These are phyloP conservation scores for Daedalea quercina DNA, from an alignment of 768 basidiomycete species.

Conservation along the genomic window DNA sequence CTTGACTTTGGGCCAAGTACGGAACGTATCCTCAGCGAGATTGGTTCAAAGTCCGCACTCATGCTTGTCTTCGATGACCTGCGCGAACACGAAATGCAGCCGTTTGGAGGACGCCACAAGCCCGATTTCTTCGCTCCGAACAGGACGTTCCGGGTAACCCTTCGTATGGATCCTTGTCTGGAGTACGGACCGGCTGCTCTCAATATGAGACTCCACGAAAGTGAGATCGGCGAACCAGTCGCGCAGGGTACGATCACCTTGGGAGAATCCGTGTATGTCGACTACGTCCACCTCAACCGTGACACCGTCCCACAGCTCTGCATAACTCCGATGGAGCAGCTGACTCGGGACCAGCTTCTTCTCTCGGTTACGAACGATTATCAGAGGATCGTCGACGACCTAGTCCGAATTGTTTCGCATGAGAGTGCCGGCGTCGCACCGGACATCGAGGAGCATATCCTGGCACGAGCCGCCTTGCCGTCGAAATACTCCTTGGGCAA, in stretches of 20 bases:
- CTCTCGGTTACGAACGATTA: not conserved
- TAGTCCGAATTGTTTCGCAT: not conserved
- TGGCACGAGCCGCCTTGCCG: not conserved
- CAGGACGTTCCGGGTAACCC: not conserved
- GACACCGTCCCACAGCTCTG: not conserved
- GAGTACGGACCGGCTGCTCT: not conserved
- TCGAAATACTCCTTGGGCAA: not conserved
- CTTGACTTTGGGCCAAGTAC: not conserved
- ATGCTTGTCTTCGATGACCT: not conserved
- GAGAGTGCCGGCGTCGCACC: not conserved
- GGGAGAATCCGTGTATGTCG: not conserved
- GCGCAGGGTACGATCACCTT: not conserved
- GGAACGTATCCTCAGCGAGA: not conserved
- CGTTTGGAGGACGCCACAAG: not conserved
- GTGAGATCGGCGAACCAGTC: not conserved
- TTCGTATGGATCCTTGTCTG: not conserved
- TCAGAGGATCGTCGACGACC: not conserved
- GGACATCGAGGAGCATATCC: not conserved
- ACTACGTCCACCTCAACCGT: not conserved
- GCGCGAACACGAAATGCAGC: constrained; percentile 2
- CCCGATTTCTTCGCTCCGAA: not conserved
- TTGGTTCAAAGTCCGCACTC: not conserved
- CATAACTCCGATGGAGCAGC: not conserved
- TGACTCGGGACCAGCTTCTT: not conserved
- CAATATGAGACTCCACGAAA: not conserved